These are phyloP conservation scores for Globisporangium spiculum DNA, from an alignment of 352 stramenopile species.

Conservation along the genomic window DNA sequence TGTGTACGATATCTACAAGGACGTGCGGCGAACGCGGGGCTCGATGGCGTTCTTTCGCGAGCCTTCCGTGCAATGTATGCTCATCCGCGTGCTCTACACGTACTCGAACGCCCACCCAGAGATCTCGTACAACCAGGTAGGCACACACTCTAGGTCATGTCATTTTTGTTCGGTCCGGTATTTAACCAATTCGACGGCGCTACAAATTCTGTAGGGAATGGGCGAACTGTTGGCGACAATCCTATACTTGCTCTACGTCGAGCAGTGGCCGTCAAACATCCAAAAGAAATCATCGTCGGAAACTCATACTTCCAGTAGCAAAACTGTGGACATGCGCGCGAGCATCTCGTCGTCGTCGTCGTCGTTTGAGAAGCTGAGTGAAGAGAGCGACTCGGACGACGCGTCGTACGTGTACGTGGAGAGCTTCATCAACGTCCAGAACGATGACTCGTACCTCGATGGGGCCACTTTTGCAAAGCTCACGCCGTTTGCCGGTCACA, in stretches of 20 bases:
- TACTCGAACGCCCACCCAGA: slow-evolving; percentile 63
- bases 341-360: slow-evolving; percentile 10
- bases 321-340: not conserved
- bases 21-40: slow-evolving; percentile 60
- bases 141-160: not conserved
- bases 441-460: slow-evolving; percentile 30
- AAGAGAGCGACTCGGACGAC: slow-evolving; percentile 44
- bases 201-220: slow-evolving; percentile 42
- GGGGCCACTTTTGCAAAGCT: slow-evolving; percentile 38
- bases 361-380: slow-evolving; percentile 26
- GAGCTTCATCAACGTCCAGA: slow-evolving; percentile 54
- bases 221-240: slow-evolving; percentile 70
- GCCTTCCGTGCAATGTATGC: slow-evolving; percentile 39
- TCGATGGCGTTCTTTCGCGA: slow-evolving; percentile 63
- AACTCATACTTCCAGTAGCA: not conserved
- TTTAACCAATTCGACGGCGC: not conserved
- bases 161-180: not conserved
- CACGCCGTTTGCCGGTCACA: slow-evolving; percentile 39
- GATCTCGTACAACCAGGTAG: slow-evolving; percentile 71
- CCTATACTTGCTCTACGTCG: slow-evolving; percentile 66
- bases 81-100: slow-evolving; percentile 69
- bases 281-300: not conserved
- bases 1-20: slow-evolving; percentile 70
- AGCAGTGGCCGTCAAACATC: slow-evolving; percentile 43
- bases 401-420: slow-evolving; percentile 72